Evolutionary conservation across 2,329 filamentous ascomycete species (phyloP), one percentile per base, ranked within the genome.

Genomic region (Chaetothyriales sp.): DNA sequence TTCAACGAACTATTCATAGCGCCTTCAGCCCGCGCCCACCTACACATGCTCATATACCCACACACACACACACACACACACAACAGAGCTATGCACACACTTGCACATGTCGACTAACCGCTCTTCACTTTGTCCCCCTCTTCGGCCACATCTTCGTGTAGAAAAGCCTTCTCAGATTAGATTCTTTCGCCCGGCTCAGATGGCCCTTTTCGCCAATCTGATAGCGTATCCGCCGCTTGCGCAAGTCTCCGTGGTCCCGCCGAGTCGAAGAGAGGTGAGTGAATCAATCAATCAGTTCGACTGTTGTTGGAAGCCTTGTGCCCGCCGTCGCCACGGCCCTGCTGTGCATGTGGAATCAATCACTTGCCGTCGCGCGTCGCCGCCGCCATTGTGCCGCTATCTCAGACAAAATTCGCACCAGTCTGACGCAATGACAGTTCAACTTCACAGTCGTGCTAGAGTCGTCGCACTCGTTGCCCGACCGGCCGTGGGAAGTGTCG

Each of bases 181-280:
- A 48, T 69, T 70, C 56, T 61, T 63, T 45, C 61, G 65, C 10
- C 62, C 67, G 10, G 66, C 64, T 1, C 67, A 73, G 55, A 74
- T 70, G 67, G 68, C 66, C 61, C 63, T 77, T 66, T 76, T 76
- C 62, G 74, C 77, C 19, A 71, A 73, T 55, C 66, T 84, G 13
- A 76, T 73, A 4, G 80, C 74, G 54, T 82, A 81, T 61, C 89
- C 89, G 10, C 80, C 87, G 1, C 68, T 95, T 49, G 86, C 83
- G 1, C 85, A 89, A 64, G 76, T 85, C 20, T 89, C 86, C 1
- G 73, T 78, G 47, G 63, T 86, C 18, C 66, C 71, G 22, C 63
- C 68, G 43, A 60, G 65, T 18, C 65, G 67, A 52, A 62, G 67
- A 18, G 61, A 63, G 37, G 70, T 71, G 60, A 61, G 66, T 61